Base-by-base conservation (phyloP, 164 flowering plant genomes). In the Vitis cinerea region DNA sequence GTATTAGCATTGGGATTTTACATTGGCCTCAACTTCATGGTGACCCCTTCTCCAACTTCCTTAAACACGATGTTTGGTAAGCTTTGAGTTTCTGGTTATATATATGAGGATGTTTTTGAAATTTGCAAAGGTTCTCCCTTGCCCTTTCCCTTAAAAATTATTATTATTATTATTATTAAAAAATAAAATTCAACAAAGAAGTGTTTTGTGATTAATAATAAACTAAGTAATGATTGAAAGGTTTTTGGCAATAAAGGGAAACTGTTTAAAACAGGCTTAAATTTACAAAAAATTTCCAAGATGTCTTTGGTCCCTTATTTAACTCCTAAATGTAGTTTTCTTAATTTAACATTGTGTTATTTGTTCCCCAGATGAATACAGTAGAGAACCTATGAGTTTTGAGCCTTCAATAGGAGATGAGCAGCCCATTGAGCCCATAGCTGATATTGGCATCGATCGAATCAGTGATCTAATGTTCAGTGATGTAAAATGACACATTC, bases 11-110 rank as follows among this genome's bases (percentile, higher is more conserved):
- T 92, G 71, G 85, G 50, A 69, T 88, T 89, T 69, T 94, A 92
- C 71, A 60, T 90, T 59, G 95, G 97, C 69, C 79, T 90, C 71
- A 94, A 92, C 78, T 90, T 94, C 77, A 81, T 89, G 82, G 84
- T 83, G 10, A 94, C 97, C 19, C 90, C 94, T 72, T 83, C 90
- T 52, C 86, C 95, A 55, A 79, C 89, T 64, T 89, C 97, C 61
- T 79, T 88, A 8, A 79, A 78, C 78, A 84, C 86, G 48, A 72
- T 90, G 9, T 94, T 77, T 73, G 97, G 97, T 94, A 72, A 84
- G 84, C 66, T 63, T 61, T 11, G 16, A 19, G 1, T 57, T 51
- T 48, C 51, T 15, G 15, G 37, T 8, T 1, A 27, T 8, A 2
- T 13, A 53, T 66, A 16, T 9, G 8, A 15, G 47, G 11, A 66